These are phyloP conservation scores for Cladophialophora chaetospira DNA, from an alignment of 2,329 filamentous ascomycete genomes.

Conservation along the genomic window DNA sequence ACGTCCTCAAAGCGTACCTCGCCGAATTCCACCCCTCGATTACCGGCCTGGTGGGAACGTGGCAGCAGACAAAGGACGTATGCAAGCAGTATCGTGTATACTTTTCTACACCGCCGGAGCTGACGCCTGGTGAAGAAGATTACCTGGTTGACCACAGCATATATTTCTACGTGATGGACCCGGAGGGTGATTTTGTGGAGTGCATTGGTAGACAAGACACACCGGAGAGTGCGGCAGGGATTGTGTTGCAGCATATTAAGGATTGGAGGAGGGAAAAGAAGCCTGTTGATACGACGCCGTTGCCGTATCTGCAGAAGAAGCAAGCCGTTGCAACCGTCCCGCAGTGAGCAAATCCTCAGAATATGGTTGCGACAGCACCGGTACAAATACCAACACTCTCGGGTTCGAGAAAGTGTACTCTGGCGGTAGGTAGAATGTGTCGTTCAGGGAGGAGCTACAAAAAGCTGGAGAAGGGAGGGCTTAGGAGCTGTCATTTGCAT, in stretches of 20 bases:
- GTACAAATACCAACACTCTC: no score
- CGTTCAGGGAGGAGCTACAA: neutral
- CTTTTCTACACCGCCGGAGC: constrained; percentile 86
- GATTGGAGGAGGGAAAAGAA: constrained; percentile 65
- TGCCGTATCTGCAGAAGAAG: constrained; percentile 27
- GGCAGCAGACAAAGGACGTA: constrained; percentile 88
- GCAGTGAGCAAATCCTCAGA: no score
- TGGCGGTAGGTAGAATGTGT: neutral
- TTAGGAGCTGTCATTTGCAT: constrained; percentile 9
- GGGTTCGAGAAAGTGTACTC: no score
- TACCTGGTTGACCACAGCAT: constrained; percentile 99
- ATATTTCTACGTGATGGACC: constrained; percentile 99
- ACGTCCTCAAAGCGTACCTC: constrained; percentile 81
- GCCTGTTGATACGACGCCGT: constrained; percentile 51
- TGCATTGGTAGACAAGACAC: constrained; percentile 94
- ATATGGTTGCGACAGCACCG: no score
- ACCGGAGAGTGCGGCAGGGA: constrained; percentile 76
- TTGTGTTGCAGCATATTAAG: constrained; percentile 84
- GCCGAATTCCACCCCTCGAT: constrained; percentile 86
- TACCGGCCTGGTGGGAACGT: constrained; percentile 86
- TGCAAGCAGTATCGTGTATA: constrained; percentile 98
- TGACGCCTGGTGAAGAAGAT: constrained; percentile 83
- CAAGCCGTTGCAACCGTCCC: neutral
- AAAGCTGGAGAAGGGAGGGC: neutral
- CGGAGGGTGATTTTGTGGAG: constrained; percentile 96